These are phyloP conservation scores for Penicillium turbatum DNA, from an alignment of 495 filamentous ascomycete genomes.

Conservation along the genomic window DNA sequence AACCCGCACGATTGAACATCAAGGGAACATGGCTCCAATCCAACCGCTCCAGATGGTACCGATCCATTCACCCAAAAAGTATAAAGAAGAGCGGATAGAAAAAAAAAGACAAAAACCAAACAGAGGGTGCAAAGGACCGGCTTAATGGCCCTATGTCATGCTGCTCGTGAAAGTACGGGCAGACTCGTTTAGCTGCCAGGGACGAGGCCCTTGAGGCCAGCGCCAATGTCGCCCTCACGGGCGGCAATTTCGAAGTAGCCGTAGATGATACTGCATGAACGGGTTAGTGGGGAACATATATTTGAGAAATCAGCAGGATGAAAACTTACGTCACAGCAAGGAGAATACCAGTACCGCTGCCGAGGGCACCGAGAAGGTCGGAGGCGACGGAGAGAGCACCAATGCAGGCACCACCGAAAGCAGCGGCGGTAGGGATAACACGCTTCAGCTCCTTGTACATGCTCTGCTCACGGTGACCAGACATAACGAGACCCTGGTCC, in stretches of 20 bases:
- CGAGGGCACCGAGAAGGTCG: slow-evolving; percentile 93
- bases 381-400: slow-evolving; percentile 92
- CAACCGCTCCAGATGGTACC: slow-evolving; percentile 1
- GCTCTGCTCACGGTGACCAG: slow-evolving; percentile 97
- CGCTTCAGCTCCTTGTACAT: slow-evolving; percentile 99
- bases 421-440: slow-evolving; percentile 95
- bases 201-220: slow-evolving; percentile 86
- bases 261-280: slow-evolving; percentile 77
- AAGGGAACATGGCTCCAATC: neutral
- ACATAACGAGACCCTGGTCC: slow-evolving; percentile 99
- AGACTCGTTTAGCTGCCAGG: slow-evolving; percentile 43
- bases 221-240: slow-evolving; percentile 87
- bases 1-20: neutral
- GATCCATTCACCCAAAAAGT: slow-evolving; percentile 24
- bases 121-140: slow-evolving; percentile 20
- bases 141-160: slow-evolving; percentile 28
- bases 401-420: slow-evolving; percentile 99
- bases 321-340: slow-evolving; percentile 96
- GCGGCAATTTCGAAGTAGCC: slow-evolving; percentile 99
- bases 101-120: slow-evolving; percentile 27
- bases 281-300: slow-evolving; percentile 14
- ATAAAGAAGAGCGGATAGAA: slow-evolving; percentile 26
- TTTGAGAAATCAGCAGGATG: neutral
- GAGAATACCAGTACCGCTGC: slow-evolving; percentile 94
- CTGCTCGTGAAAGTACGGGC: slow-evolving; percentile 32